Evolutionary conservation across 1,284 basidiomycete species (phyloP), one percentile per base, ranked within the genome.

Genomic region (Cutaneotrichosporon mucoides): DNA sequence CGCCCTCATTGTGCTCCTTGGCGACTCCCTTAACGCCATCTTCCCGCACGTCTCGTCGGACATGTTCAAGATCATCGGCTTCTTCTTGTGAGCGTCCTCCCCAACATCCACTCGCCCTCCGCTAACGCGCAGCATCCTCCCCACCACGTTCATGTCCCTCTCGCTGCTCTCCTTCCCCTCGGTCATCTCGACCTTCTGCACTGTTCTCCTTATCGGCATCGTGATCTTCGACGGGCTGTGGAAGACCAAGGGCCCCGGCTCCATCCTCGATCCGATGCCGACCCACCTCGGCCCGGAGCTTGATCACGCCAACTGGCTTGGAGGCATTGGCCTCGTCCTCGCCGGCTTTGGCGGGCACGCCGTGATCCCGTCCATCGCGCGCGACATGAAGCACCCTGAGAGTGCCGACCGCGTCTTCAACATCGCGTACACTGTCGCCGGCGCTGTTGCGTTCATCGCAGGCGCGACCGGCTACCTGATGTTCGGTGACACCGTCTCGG

Each of bases 261-360:
- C 89, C 62, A 76, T 98, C 3, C 87, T 86, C 82, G 80, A 82
- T 50, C 88, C 90, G 2, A 87, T 86, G 40, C 79, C 82, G 12
- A 96, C 92, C 0, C 84, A 81, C n/a, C 65, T 87, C 10, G 81
- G 81, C 0, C 81, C 89, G 34, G 81, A 84, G 48, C 79, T 78
- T 79, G 55, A 82, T 72, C 67, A 77, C 76, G 60, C 83, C 73
- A 74, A 85, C 60, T 75, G 73, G 67, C 61, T 77, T 24, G 65
- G 76, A 70, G 64, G 86, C 62, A 75, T 97, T 3, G 94, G 94
- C 3, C 80, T 98, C 57, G 87, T 97, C 73, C 92, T 98, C 88
- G 91, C 91, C n/a, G 93, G 94, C 83, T 95, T 97, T 69, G 88
- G 92, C 5, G 92, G 93, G 1, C 94, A 98, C 75, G 89, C 92